phyloP scores from a whole-genome alignment of 139 green algal genomes.

The Coccomyxa sp. region DNA sequence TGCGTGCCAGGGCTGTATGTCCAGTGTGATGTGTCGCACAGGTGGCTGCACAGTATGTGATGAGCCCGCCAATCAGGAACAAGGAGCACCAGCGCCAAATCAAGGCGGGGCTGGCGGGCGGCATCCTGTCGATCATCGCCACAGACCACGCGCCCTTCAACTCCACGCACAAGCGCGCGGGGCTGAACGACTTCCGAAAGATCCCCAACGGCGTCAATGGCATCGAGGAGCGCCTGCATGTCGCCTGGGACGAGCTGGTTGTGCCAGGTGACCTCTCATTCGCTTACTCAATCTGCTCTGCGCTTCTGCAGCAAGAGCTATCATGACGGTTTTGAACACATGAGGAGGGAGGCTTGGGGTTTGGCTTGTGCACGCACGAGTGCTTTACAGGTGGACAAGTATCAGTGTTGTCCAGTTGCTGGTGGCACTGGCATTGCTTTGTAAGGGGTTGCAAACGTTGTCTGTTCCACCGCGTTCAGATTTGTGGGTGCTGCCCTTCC shows the following conservation, averaged over 20 bases:
- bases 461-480: too few species aligned
- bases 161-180: slow-evolving; percentile 81
- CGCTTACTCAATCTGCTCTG: background rate
- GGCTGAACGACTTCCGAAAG: slow-evolving; percentile 76
- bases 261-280: slow-evolving; percentile 47
- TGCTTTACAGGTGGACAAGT: too few species aligned
- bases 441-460: too few species aligned
- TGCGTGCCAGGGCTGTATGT: too few species aligned
- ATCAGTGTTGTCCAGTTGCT: too few species aligned
- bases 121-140: slow-evolving; percentile 54
- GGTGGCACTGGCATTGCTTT: too few species aligned
- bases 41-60: slow-evolving; percentile 77
- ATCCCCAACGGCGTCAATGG: slow-evolving; percentile 97
- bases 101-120: slow-evolving; percentile 31
- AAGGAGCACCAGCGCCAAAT: slow-evolving; percentile 34
- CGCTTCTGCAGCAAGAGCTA: background rate
- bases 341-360: background rate
- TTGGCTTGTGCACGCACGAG: background rate
- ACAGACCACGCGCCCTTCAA: slow-evolving; percentile 95
- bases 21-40: background rate
- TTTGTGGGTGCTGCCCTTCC: too few species aligned
- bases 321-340: background rate
- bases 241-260: slow-evolving; percentile 83
- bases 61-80: slow-evolving; percentile 87
- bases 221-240: slow-evolving; percentile 91